Percentiles rank a stretch among this genome's conserved stretches.
phyloP scores from a whole-genome alignment of 495 filamentous ascomycete genomes.

The Neurospora tetrasperma region DNA sequence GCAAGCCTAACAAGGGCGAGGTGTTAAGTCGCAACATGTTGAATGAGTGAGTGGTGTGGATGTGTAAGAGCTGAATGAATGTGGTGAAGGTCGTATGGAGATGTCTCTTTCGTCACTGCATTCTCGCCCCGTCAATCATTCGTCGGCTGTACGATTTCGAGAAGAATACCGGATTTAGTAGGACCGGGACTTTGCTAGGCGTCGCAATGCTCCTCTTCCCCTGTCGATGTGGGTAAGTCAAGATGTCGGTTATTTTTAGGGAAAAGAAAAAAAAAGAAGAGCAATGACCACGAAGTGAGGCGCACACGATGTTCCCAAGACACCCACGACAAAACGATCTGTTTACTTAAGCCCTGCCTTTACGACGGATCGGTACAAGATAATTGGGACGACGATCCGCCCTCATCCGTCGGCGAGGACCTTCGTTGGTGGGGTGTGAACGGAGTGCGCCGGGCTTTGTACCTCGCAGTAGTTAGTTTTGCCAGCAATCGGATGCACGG shows the following conservation, averaged over 20 bases:
- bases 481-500: background rate
- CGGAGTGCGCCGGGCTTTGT: background rate
- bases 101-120: background rate
- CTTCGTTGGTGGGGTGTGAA: background rate
- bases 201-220: background rate
- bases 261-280: background rate
- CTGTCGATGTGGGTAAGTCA: background rate
- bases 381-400: background rate
- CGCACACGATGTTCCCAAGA: background rate
- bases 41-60: background rate
- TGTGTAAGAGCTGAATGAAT: background rate
- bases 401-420: background rate
- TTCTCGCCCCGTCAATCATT: background rate
- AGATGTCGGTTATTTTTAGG: background rate
- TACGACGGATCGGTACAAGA: background rate
- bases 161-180: background rate
- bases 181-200: background rate
- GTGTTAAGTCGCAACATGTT: background rate
- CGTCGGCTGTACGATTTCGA: background rate
- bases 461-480: background rate
- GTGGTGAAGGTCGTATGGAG: background rate
- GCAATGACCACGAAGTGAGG: background rate
- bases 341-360: background rate
- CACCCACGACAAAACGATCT: background rate
- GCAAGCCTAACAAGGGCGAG: background rate